Evolutionary conservation across 768 basidiomycete species (phyloP).

Genomic region (Boletus vermiculosoides): DNA sequence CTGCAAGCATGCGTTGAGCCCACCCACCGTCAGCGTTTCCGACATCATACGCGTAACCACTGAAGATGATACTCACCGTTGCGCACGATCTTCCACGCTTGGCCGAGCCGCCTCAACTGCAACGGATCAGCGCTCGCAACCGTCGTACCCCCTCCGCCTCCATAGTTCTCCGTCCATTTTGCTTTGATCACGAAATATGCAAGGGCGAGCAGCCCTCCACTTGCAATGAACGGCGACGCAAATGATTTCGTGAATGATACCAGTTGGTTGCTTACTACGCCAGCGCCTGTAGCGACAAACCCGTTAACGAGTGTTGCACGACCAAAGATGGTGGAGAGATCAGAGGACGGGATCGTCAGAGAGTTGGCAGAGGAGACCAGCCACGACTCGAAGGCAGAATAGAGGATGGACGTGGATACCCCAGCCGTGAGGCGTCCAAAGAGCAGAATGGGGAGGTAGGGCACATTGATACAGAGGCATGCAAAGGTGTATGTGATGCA

Average conservation of each 20-base stretch:
- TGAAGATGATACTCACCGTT: slow-evolving; percentile 37
- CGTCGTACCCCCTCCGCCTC: slow-evolving; percentile 38
- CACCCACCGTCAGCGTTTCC: slow-evolving; percentile 1
- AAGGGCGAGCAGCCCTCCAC: slow-evolving; percentile 52
- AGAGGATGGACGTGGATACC: slow-evolving; percentile 71
- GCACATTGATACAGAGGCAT: slow-evolving; percentile 58
- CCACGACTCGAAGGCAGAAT: slow-evolving; percentile 78
- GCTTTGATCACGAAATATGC: slow-evolving; percentile 56
- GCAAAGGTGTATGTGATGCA: slow-evolving; percentile 63
- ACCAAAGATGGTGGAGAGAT: slow-evolving; percentile 69
- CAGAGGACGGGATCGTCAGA: slow-evolving; percentile 49
- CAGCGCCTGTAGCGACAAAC: slow-evolving; percentile 65
- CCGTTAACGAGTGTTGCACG: slow-evolving; percentile 73
- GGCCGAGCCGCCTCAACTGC: slow-evolving; percentile 50
- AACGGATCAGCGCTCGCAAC: slow-evolving; percentile 37
- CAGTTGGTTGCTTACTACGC: slow-evolving; percentile 64
- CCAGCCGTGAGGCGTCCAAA: slow-evolving; percentile 67
- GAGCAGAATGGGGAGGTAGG: slow-evolving; percentile 57
- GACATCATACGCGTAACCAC: neutral
- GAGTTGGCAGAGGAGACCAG: slow-evolving; percentile 60
- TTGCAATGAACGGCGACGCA: slow-evolving; percentile 64
- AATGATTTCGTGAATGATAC: slow-evolving; percentile 53
- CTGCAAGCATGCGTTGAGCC: slow-evolving; percentile 32
- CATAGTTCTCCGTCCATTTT: slow-evolving; percentile 72
- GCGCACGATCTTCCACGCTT: slow-evolving; percentile 58